Conservation (phyloP, 495 filamentous ascomycete species). For the Trichoderma gamsii region DNA sequence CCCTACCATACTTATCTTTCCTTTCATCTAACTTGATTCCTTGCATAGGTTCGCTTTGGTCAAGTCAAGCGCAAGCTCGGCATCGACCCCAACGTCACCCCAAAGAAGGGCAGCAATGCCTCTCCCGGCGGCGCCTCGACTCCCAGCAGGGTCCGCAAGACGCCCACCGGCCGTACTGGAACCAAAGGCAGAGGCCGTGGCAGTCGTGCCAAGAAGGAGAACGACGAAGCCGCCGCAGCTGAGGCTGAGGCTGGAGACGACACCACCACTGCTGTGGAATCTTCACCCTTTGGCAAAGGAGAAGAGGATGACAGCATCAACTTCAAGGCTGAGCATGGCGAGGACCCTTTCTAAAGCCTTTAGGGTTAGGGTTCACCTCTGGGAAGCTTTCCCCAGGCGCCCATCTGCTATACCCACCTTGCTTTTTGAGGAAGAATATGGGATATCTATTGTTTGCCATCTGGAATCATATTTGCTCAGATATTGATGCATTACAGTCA, state of each 20-base stretch:
- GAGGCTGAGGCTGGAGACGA: background rate
- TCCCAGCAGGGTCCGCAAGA: conserved; percentile 22
- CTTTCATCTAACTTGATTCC: background rate
- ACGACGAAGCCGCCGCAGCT: background rate
- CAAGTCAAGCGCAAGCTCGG: conserved; percentile 28
- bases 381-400: background rate
- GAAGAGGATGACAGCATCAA: conserved; percentile 1
- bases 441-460: background rate
- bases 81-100: conserved; percentile 15
- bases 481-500: background rate
- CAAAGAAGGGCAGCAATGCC: conserved; percentile 7
- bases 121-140: conserved; percentile 17
- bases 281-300: background rate
- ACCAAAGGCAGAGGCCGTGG: conserved; percentile 6
- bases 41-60: conserved; percentile 26
- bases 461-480: background rate
- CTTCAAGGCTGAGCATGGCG: background rate
- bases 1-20: background rate
- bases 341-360: background rate
- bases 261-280: background rate
- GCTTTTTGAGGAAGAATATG: background rate
- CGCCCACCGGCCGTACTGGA: background rate
- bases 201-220: background rate
- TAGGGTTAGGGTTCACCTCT: background rate
- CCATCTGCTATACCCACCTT: background rate